Base-by-base conservation (phyloP, 2,329 filamentous ascomycete genomes). In the Grosmannia penicillata region DNA sequence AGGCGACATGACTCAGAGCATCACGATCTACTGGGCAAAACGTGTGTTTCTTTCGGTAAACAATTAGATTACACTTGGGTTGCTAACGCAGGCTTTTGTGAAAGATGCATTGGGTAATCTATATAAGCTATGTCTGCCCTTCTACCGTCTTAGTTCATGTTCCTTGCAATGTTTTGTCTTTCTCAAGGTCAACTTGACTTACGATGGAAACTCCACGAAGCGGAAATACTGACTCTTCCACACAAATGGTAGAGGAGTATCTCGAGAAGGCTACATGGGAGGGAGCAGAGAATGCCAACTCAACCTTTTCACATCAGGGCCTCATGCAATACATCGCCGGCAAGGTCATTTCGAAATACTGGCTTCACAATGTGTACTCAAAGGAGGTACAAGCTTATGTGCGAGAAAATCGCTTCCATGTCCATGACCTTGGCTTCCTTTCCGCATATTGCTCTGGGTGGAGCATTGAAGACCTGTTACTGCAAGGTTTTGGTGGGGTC, bases 391-490 rank as follows among this genome's bases (percentile, higher is more conserved):
- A 24, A 6, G 11, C 13, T 15, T 35, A 27, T 21, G 17, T 11
- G 7, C 10, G 24, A 15, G n/a, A 35, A 17, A 35, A 35, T 8
- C 33, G 33, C 24, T 35, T 35, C 24, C 33, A 35, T 17, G 27
- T 35, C 33, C 33, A 35, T 6, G 33, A 35, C 33, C 33, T 35
- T 17, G 33, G 33, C 33, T 35, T 35, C 24, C 17, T 35, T 23
- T 19, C n/a, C n/a, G 33, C 33, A 14, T 35, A 35, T 21, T 35
- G 33, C 17, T 35, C 33, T 6, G 33, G 33, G 2, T 35, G 33
- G 33, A 35, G 33, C 24, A 17, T 35, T 5, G 33, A 35, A 19
- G 33, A 35, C 33, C 27, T 35, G 10, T 14, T 35, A 10, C 33
- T 35, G 3, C 33, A 35, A 14, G 33, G 33, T 4, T 35, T 35